A percentile compares a stretch with the other conserved stretches of the same genome.
Conservation (phyloP, 495 filamentous ascomycete genomes). For the Penicillium argentinense region DNA sequence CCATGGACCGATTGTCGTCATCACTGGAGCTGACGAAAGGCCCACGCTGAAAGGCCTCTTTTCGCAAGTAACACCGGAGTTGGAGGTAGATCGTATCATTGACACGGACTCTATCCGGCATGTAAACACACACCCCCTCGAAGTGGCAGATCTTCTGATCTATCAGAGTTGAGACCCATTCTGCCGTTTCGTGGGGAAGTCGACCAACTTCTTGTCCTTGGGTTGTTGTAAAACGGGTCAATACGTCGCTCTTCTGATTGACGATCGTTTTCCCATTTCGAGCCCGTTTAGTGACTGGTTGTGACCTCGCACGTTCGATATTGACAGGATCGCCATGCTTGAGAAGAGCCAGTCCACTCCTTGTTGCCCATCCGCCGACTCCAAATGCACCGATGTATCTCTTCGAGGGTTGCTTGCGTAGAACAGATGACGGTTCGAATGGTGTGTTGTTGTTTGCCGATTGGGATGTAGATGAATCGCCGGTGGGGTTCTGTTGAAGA, state of each 20-base stretch:
- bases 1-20: slow-evolving; percentile 70
- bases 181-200: slow-evolving; percentile 85
- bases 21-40: slow-evolving; percentile 50
- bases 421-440: slow-evolving; percentile 11
- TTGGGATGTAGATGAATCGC: neutral
- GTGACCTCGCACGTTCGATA: slow-evolving; percentile 83
- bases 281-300: slow-evolving; percentile 54
- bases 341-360: slow-evolving; percentile 70
- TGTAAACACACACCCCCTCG: slow-evolving; percentile 86
- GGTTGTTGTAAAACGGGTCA: slow-evolving; percentile 89
- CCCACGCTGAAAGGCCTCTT: slow-evolving; percentile 65
- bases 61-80: slow-evolving; percentile 73
- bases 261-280: slow-evolving; percentile 49
- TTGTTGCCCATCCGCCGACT: slow-evolving; percentile 88
- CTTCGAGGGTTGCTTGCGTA: slow-evolving; percentile 52
- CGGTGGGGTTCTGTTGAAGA: slow-evolving; percentile 1
- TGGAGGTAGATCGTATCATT: slow-evolving; percentile 94
- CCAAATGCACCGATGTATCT: slow-evolving; percentile 93
- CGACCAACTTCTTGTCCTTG: slow-evolving; percentile 82
- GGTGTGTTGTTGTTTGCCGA: neutral
- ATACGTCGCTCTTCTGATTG: slow-evolving; percentile 68
- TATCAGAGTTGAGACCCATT: slow-evolving; percentile 89
- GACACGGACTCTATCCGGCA: slow-evolving; percentile 77
- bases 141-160: slow-evolving; percentile 90
- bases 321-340: slow-evolving; percentile 74